Conservation (phyloP, 2,329 filamentous ascomycete species). For the Lachnellula willkommii region DNA sequence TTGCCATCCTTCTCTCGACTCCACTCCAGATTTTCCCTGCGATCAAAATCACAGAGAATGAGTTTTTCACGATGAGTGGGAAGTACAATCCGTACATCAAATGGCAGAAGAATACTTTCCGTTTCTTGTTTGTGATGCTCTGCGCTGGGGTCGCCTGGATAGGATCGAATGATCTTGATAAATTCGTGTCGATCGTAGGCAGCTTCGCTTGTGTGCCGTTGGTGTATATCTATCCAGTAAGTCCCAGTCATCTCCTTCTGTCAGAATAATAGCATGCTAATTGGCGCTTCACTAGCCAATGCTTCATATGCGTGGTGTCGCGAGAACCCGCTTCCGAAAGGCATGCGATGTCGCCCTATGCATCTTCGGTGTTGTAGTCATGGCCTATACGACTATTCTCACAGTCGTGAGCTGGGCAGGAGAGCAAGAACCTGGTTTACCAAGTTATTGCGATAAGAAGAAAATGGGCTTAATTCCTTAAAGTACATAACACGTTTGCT, state of each 20-base stretch:
- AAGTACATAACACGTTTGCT: neutral
- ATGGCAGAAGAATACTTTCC: slow-evolving; percentile 98
- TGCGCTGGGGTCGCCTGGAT: slow-evolving; percentile 88
- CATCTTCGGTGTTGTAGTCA: slow-evolving; percentile 77
- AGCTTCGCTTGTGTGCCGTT: slow-evolving; percentile 97
- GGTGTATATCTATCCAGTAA: slow-evolving; percentile 95
- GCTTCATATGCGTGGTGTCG: slow-evolving; percentile 79
- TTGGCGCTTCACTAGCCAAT: slow-evolving; percentile 90
- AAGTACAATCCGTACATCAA: slow-evolving; percentile 99
- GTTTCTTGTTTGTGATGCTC: slow-evolving; percentile 83
- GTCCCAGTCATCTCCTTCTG: slow-evolving; percentile 35
- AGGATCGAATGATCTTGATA: slow-evolving; percentile 88
- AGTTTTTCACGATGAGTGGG: slow-evolving; percentile 85
- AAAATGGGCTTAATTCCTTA: slow-evolving; percentile 2
- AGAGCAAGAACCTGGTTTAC: slow-evolving; percentile 40
- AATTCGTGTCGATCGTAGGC: slow-evolving; percentile 92
- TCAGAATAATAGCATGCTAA: slow-evolving; percentile 40
- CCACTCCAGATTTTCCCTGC: slow-evolving; percentile 96
- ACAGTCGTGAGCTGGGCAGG: slow-evolving; percentile 85
- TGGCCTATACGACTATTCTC: slow-evolving; percentile 84
- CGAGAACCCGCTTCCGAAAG: slow-evolving; percentile 61
- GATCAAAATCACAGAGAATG: slow-evolving; percentile 93
- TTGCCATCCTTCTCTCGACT: slow-evolving; percentile 92
- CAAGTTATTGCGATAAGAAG: slow-evolving; percentile 57
- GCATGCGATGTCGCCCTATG: slow-evolving; percentile 69